phyloP scores from a whole-genome alignment of 352 stramenopile species.

The Phytophthora megakarya region DNA sequence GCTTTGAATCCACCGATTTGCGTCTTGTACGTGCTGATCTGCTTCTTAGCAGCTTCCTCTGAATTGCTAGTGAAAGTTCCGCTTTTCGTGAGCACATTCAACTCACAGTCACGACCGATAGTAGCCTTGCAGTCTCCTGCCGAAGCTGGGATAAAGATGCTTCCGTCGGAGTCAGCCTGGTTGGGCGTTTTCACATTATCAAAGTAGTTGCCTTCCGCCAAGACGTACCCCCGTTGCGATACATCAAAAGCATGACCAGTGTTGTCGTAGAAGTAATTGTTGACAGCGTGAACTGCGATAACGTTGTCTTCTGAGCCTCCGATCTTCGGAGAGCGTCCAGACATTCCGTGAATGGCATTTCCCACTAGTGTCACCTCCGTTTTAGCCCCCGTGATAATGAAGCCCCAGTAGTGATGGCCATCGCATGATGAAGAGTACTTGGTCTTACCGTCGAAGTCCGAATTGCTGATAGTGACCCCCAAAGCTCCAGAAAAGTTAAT shows the following conservation, averaged over 20 bases:
- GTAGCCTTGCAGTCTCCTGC: slow-evolving; percentile 13
- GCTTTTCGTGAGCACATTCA: slow-evolving; percentile 19
- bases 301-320: slow-evolving; percentile 12
- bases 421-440: slow-evolving; percentile 49
- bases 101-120: slow-evolving; percentile 16
- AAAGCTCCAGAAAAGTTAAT: slow-evolving; percentile 33
- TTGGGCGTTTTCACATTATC: slow-evolving; percentile 19
- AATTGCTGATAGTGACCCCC: slow-evolving; percentile 50
- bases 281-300: slow-evolving; percentile 34
- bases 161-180: slow-evolving; percentile 5
- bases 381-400: slow-evolving; percentile 29
- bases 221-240: slow-evolving; percentile 25
- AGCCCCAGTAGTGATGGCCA: slow-evolving; percentile 53
- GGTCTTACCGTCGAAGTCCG: slow-evolving; percentile 53
- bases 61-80: slow-evolving; percentile 9
- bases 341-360: slow-evolving; percentile 47
- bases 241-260: slow-evolving; percentile 42
- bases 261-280: slow-evolving; percentile 50
- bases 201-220: slow-evolving; percentile 55
- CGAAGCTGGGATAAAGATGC: slow-evolving; percentile 11
- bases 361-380: slow-evolving; percentile 34
- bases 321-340: slow-evolving; percentile 36
- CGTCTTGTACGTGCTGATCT: slow-evolving; percentile 21
- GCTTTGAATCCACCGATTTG: slow-evolving; percentile 14
- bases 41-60: slow-evolving; percentile 11